Evolutionary conservation across 495 filamentous ascomycete genomes (phyloP).

Genomic region (Bryoglossum gracile): DNA sequence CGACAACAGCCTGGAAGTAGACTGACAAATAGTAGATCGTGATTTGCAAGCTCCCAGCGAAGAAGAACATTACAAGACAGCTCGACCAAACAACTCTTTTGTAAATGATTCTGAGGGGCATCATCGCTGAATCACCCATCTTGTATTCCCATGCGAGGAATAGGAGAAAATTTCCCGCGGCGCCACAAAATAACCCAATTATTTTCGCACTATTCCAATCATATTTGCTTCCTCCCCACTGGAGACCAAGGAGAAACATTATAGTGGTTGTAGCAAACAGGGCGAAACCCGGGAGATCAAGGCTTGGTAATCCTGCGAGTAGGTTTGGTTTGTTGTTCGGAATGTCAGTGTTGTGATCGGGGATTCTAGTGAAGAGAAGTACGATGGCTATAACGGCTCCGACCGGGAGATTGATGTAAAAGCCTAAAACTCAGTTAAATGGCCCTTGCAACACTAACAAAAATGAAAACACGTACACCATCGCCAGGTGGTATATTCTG

Average conservation of each 20-base stretch:
- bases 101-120: slow-evolving; percentile 28
- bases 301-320: slow-evolving; percentile 28
- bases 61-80: slow-evolving; percentile 1
- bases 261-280: slow-evolving; percentile 44
- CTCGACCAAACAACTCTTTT: slow-evolving; percentile 14
- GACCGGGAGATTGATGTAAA: slow-evolving; percentile 60
- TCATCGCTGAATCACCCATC: slow-evolving; percentile 42
- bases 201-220: slow-evolving; percentile 39
- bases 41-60: neutral
- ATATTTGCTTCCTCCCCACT: slow-evolving; percentile 50
- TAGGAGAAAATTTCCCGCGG: slow-evolving; percentile 33
- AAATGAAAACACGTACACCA: slow-evolving; percentile 48
- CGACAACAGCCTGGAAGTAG: slow-evolving; percentile 49
- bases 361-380: slow-evolving; percentile 31
- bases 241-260: slow-evolving; percentile 53
- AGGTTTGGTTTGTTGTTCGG: no score
- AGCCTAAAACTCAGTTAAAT: slow-evolving; percentile 36
- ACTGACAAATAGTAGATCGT: slow-evolving; percentile 54
- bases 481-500: slow-evolving; percentile 42
- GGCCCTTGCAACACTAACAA: no score
- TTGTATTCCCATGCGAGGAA: slow-evolving; percentile 43
- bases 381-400: slow-evolving; percentile 44
- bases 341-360: slow-evolving; percentile 39
- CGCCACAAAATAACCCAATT: slow-evolving; percentile 39
- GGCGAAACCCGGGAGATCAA: slow-evolving; percentile 44